A percentile compares a stretch with the other conserved stretches of the same genome.
Evolutionary conservation across 495 filamentous ascomycete genomes (phyloP).

Genomic region (Daldinia loculata): DNA sequence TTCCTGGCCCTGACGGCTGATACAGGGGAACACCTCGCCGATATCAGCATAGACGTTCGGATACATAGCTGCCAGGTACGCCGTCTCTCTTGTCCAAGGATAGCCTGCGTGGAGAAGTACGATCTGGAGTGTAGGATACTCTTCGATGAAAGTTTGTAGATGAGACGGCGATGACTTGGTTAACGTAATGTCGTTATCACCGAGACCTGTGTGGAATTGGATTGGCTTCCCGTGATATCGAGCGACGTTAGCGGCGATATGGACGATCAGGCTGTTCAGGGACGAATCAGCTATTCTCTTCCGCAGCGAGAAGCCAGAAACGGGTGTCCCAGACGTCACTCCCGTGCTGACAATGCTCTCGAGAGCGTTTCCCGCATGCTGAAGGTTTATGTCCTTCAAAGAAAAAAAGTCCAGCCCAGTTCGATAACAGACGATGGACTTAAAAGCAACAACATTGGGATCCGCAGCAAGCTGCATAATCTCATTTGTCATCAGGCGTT

Average conservation of each 20-base stretch:
- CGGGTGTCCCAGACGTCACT: slow-evolving; percentile 30
- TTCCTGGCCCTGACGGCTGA: slow-evolving; percentile 84
- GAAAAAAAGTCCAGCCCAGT: slow-evolving; percentile 70
- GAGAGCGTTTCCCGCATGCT: slow-evolving; percentile 41
- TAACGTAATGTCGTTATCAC: slow-evolving; percentile 82
- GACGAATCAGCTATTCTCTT: slow-evolving; percentile 67
- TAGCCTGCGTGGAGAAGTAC: slow-evolving; percentile 87
- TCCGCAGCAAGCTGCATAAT: slow-evolving; percentile 67
- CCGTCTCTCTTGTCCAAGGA: slow-evolving; percentile 83
- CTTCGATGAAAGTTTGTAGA: slow-evolving; percentile 76
- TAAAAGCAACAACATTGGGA: slow-evolving; percentile 80
- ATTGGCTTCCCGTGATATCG: slow-evolving; percentile 69
- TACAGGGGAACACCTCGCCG: slow-evolving; percentile 83
- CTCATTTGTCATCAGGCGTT: slow-evolving; percentile 22
- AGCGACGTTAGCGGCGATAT: slow-evolving; percentile 56
- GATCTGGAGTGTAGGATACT: slow-evolving; percentile 73
- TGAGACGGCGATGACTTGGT: slow-evolving; percentile 76
- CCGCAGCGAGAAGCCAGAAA: slow-evolving; percentile 38
- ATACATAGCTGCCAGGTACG: slow-evolving; percentile 82
- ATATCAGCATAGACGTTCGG: slow-evolving; percentile 87
- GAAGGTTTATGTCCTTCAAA: slow-evolving; percentile 25
- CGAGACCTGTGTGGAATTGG: slow-evolving; percentile 88
- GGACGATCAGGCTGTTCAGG: slow-evolving; percentile 73
- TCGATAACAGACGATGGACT: slow-evolving; percentile 85
- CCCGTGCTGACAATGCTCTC: slow-evolving; percentile 41